Evolutionary conservation across 2,329 filamentous ascomycete species (phyloP), one percentile per base, ranked within the genome.

Genomic region (Fusarium guadeloupense): DNA sequence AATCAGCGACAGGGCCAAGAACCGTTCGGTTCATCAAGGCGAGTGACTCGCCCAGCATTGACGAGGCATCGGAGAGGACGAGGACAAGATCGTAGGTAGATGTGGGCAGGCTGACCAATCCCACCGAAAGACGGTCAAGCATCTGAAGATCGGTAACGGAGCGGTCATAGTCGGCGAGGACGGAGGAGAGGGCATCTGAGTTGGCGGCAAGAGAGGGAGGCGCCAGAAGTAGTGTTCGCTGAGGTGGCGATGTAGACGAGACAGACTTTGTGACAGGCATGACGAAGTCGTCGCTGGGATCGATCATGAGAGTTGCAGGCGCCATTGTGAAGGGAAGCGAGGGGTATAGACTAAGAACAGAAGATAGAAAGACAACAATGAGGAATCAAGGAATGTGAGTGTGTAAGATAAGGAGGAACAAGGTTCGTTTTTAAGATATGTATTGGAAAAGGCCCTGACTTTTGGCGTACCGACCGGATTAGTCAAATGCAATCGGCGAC

Each of bases 181-280:
- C 82, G 66, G 81, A 80, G 64, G 87, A 85, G 64, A 98, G 83
- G 69, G 87, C 87, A 66, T 92, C 89, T 67, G 93, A 91, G 76
- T 96, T 90, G 50, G 92, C 87, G 66, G 95, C 89, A 69, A 98
- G 85, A 20, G 93, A 96, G 12, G 95, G 93, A 47, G 95, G 94
- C 26, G 94, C 93, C 59, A 98, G 88, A 34, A 97, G 87, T 61
- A 97, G 88, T 26, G 89, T 94, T 75, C 89, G 86, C 64, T 73
- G 71, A 48, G 71, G 66, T 64, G 69, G 65, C 49, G 68, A 59
- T 35, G 58, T 49, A 58, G 61, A 60, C 46, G 68, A 57, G 26
- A 59, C 49, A 58, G 61, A 64, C 53, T 64, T 64, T 40, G 64
- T 40, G 31, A 44, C 41, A 20, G 67, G 68, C 50, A 70, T 57